Evolutionary conservation across 306 rosid species (phyloP).

Genomic region (Fragaria nilgerrensis): DNA sequence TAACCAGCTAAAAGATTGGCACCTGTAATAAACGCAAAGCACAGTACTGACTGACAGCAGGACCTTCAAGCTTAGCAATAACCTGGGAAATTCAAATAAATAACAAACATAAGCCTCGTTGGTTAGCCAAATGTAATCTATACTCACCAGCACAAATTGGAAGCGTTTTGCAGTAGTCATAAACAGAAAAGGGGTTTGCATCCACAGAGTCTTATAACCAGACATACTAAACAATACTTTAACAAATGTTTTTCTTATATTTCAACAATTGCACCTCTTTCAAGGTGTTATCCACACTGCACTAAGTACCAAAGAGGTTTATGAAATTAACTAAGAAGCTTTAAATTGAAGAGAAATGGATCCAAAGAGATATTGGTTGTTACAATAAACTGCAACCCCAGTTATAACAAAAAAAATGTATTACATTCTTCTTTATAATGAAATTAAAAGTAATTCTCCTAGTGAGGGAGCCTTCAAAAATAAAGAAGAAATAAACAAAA

Average conservation of each 20-base stretch:
- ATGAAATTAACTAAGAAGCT: neutral
- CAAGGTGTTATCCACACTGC: neutral
- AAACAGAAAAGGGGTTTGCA: neutral
- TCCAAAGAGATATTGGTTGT: neutral
- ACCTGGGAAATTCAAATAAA: slow-evolving; percentile 57
- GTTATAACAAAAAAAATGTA: neutral
- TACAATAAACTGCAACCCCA: neutral
- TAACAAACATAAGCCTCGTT: neutral
- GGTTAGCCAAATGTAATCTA: neutral
- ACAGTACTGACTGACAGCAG: slow-evolving; percentile 95
- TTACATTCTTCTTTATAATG: neutral
- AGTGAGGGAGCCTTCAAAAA: neutral
- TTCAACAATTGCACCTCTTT: neutral
- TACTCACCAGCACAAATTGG: slow-evolving; percentile 4
- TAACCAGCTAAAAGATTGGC: slow-evolving; percentile 15
- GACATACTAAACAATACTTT: neutral
- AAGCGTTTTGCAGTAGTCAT: neutral
- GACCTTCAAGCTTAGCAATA: slow-evolving; percentile 97
- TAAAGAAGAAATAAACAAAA: slow-evolving; percentile 15
- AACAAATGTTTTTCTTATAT: neutral
- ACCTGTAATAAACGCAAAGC: slow-evolving; percentile 90
- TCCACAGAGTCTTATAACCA: neutral
- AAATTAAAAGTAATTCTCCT: neutral
- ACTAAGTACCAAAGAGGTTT: neutral
- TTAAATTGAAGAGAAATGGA: neutral